These are phyloP conservation scores for Moesziomyces aphidis DNA, from an alignment of 1,284 basidiomycete genomes.

Conservation along the genomic window DNA sequence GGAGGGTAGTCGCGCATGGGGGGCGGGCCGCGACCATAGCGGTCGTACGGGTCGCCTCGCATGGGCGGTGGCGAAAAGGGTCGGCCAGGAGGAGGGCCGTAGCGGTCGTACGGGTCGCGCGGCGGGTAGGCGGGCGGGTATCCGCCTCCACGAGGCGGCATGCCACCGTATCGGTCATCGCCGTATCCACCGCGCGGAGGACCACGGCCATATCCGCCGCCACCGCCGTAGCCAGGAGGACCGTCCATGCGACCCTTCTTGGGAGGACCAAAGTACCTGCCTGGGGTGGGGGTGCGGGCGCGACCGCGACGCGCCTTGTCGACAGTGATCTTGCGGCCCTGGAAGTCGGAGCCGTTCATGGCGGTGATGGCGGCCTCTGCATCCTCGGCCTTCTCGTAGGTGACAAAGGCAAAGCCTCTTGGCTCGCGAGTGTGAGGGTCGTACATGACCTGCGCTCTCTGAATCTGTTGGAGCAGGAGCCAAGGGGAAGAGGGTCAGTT, in stretches of 20 bases:
- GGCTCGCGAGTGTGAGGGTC: slow-evolving; percentile 96
- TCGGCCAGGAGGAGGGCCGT: slow-evolving; percentile 59
- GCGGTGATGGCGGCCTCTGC: slow-evolving; percentile 88
- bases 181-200: slow-evolving; percentile 42
- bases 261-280: slow-evolving; percentile 90
- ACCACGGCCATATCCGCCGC: slow-evolving; percentile 32
- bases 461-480: slow-evolving; percentile 65
- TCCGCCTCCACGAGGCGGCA: slow-evolving; percentile 77
- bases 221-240: slow-evolving; percentile 51
- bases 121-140: slow-evolving; percentile 62
- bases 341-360: slow-evolving; percentile 83
- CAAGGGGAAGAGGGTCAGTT: not conserved
- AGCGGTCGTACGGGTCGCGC: slow-evolving; percentile 66
- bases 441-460: slow-evolving; percentile 90
- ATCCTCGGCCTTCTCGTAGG: slow-evolving; percentile 86
- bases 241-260: slow-evolving; percentile 75
- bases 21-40: slow-evolving; percentile 45
- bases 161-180: slow-evolving; percentile 75
- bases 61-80: slow-evolving; percentile 49
- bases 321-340: slow-evolving; percentile 85
- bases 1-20: slow-evolving; percentile 50
- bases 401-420: slow-evolving; percentile 97
- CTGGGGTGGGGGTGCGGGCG: slow-evolving; percentile 93
- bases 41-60: slow-evolving; percentile 49
- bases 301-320: slow-evolving; percentile 95